phyloP scores from a whole-genome alignment of 441 rosid genomes.

The Gossypium gossypioides region DNA sequence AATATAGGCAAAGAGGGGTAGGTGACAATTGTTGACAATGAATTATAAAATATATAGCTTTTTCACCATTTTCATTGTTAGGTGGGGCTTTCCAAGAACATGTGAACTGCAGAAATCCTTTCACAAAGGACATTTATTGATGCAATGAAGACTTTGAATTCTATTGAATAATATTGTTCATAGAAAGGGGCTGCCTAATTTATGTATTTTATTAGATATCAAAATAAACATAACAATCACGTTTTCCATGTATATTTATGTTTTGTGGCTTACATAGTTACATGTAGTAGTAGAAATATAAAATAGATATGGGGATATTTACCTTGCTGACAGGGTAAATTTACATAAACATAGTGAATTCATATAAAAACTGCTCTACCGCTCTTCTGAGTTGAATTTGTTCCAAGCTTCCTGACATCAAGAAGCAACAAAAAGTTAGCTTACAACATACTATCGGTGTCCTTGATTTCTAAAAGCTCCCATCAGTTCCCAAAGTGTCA shows the following conservation, averaged over 20 bases:
- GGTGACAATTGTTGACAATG: not conserved
- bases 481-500: not conserved
- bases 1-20: not conserved
- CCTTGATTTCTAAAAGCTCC: conserved; percentile 6
- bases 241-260: not conserved
- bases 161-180: not conserved
- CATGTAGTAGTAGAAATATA: conserved; percentile 2
- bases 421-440: conserved; percentile 9
- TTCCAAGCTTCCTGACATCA: conserved; percentile 81
- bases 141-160: not conserved
- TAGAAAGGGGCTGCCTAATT: not conserved
- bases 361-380: conserved; percentile 24
- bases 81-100: not conserved
- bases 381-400: conserved; percentile 85
- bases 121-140: not conserved
- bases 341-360: conserved; percentile 12
- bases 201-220: not conserved
- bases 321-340: conserved; percentile 14
- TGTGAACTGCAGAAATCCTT: not conserved
- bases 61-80: not conserved
- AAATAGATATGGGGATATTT: conserved; percentile 16
- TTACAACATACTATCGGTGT: not conserved
- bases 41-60: no score
- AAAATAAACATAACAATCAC: not conserved
- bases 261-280: not conserved